Evolutionary conservation across 148 eudicot species (phyloP).

Genomic region (Cornus florida): DNA sequence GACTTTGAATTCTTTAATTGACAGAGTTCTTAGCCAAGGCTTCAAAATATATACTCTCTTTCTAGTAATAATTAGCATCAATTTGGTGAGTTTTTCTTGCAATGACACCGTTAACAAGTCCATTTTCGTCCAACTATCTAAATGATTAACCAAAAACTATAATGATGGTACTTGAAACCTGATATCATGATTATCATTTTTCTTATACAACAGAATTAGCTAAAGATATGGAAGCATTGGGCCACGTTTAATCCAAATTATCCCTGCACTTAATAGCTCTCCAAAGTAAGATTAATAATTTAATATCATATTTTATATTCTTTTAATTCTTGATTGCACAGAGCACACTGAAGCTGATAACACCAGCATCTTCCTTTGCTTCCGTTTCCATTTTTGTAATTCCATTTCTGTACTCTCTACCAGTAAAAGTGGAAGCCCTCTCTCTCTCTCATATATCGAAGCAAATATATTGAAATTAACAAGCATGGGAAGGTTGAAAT

Average conservation of each 20-base stretch:
- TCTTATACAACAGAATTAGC: conserved; percentile 1
- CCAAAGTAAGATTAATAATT: neutral
- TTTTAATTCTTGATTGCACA: neutral
- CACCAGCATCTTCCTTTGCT: neutral
- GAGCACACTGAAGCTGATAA: too few relatives aligned
- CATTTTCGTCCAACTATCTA: neutral
- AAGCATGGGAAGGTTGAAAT: conserved; percentile 23
- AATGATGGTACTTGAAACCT: neutral
- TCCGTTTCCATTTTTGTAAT: neutral
- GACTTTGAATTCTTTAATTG: too few relatives aligned
- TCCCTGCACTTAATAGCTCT: neutral
- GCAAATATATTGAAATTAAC: neutral
- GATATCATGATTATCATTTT: neutral
- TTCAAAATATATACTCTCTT: too few relatives aligned
- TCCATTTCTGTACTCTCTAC: too few relatives aligned
- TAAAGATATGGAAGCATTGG: neutral
- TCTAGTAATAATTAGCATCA: too few relatives aligned
- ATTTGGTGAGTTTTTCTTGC: too few relatives aligned
- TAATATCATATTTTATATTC: neutral
- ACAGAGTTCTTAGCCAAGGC: too few relatives aligned
- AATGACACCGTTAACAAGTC: too few relatives aligned
- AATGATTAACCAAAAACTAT: neutral
- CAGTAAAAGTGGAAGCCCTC: neutral
- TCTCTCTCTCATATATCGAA: neutral
- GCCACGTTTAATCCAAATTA: neutral